Base-by-base conservation (phyloP, 495 filamentous ascomycete genomes). In the Penicillium fimorum region DNA sequence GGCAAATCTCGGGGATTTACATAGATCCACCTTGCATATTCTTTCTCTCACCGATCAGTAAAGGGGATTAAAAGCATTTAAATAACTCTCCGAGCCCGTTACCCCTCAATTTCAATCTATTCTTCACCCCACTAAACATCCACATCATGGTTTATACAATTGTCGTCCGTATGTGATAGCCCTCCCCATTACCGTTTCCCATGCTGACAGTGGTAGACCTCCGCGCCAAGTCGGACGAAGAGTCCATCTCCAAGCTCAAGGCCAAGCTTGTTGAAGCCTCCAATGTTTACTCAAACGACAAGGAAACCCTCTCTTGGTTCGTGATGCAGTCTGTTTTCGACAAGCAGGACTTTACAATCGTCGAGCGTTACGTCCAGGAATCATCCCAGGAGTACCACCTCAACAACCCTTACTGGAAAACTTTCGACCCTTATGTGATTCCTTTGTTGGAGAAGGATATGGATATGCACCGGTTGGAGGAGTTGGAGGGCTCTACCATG, bases 371-470 rank as follows among this genome's bases (percentile, higher is more conserved):
- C 56, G 61, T 71, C 69, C 73, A 80, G 56, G 85, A 87, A 66
- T 67, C 69, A 2, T 72, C 69, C 48, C 82, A 85, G 70, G 75
- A 82, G 62, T 86, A 85, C 61, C 84, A 87, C 64, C 73, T 86
- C 17, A 78, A 80, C 65, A 86, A 86, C 67, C 83, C 83, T 1
- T 87, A 88, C 75, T 86, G 83, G 83, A 80, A 85, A 78, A 86
- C 84, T 11, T 88, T 88, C 59, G 82, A 86, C 61, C 80, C 82
- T 7, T 86, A 87, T 59, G 83, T 87, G 10, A 73, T 82, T 49
- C 85, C 84, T 29, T 61, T 88, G 52, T 68, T 88, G 42, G 84
- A 85, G 63, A 79, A 77, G 67, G 71, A 77, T n/a, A 86, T 86
- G 82, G 84, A 87, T 64, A 62, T 87, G 55, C 60, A 81, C n/a